phyloP scores from a whole-genome alignment of 2,329 filamentous ascomycete species.

The Xylariales sp. region DNA sequence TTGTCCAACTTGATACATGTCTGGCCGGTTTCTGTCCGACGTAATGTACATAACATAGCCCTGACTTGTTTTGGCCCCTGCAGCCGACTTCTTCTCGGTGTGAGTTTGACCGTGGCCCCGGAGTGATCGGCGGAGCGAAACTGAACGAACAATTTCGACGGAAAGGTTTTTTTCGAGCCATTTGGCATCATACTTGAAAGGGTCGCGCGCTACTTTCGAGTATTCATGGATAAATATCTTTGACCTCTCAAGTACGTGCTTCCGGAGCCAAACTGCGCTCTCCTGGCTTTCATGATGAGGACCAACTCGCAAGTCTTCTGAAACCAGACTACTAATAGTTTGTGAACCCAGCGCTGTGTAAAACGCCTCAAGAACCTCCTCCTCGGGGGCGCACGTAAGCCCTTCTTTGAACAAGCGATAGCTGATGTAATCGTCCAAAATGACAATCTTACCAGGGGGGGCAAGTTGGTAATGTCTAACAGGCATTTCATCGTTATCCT shows the following conservation, averaged over 20 bases:
- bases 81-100: constrained; percentile 71
- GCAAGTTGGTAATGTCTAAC: constrained; percentile 78
- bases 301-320: constrained; percentile 73
- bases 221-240: constrained; percentile 85
- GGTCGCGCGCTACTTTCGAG: constrained; percentile 64
- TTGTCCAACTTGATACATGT: constrained; percentile 90
- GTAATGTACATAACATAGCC: constrained; percentile 73
- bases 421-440: constrained; percentile 84
- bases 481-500: constrained; percentile 58
- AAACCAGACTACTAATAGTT: constrained; percentile 70
- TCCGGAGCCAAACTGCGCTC: constrained; percentile 65
- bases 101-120: constrained; percentile 65
- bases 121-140: constrained; percentile 74
- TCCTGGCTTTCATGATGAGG: constrained; percentile 61
- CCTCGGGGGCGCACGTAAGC: constrained; percentile 82
- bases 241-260: constrained; percentile 80
- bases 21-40: constrained; percentile 55
- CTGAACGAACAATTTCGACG: constrained; percentile 73
- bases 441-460: constrained; percentile 65
- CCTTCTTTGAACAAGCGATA: constrained; percentile 84
- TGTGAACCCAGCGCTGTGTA: constrained; percentile 78
- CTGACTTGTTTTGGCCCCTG: constrained; percentile 37
- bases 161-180: constrained; percentile 86
- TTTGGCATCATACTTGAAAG: constrained; percentile 79
- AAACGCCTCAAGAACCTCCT: constrained; percentile 80